Evolutionary conservation across 2,329 filamentous ascomycete genomes (phyloP).

Genomic region (Aureobasidium vineae): DNA sequence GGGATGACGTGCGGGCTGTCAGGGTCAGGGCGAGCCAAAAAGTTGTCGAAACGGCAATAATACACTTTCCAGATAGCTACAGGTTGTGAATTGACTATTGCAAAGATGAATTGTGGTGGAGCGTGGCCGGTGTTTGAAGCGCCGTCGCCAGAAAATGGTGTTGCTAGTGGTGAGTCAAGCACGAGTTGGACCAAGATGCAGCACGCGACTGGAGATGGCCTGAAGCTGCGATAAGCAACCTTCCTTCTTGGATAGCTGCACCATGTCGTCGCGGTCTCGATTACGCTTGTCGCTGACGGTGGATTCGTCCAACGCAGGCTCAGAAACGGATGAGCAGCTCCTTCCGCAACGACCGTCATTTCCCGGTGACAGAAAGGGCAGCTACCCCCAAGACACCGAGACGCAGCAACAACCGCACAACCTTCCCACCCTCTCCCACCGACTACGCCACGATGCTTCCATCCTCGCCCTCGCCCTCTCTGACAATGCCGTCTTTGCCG

Average conservation of each 20-base stretch:
- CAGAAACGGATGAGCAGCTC: conserved; percentile 29
- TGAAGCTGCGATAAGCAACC: background rate
- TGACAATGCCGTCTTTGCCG: conserved; percentile 79
- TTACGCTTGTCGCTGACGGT: conserved; percentile 14
- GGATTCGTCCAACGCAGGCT: conserved; percentile 26
- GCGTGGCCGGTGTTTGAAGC: conserved; percentile 7
- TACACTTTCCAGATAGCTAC: background rate
- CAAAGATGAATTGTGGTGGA: conserved; percentile 23
- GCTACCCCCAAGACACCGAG: conserved; percentile 15
- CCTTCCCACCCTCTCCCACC: conserved; percentile 67
- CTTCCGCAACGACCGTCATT: conserved; percentile 6
- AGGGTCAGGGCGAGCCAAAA: conserved; percentile 4
- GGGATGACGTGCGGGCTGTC: conserved; percentile 12
- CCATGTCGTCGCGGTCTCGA: conserved; percentile 13
- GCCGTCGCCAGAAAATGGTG: background rate
- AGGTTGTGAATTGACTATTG: background rate
- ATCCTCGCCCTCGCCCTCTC: conserved; percentile 82
- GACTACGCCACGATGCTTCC: conserved; percentile 72
- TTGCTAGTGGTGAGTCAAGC: conserved; percentile 19
- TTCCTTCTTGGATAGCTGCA: background rate
- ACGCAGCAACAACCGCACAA: conserved; percentile 20
- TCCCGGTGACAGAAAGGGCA: background rate
- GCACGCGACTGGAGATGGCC: background rate
- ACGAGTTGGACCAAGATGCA: background rate
- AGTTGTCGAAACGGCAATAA: background rate